Evolutionary conservation across 1,284 basidiomycete species (phyloP), one percentile per base, ranked within the genome.

Genomic region (Boletus putidus): DNA sequence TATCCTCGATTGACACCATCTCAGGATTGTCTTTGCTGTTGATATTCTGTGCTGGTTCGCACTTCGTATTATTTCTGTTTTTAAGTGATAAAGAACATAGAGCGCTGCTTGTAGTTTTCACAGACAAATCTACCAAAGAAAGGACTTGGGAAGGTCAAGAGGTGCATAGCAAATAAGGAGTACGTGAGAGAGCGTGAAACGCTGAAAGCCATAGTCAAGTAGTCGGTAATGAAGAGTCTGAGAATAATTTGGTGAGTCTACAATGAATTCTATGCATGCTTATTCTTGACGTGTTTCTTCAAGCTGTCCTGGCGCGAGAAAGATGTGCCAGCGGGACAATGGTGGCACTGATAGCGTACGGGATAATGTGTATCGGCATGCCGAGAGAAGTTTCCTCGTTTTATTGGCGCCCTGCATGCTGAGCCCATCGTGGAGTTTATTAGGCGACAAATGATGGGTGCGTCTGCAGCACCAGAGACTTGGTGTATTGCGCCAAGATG

Each of bases 261-360:
- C 33, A 6, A 18, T 15, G 35, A 15, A 15, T 9, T 29, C 35
- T 52, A 16, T 23, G 25, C 6, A 45, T 63, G 63, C 16, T 51
- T 21, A 7, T 12, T 25, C 12, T 4, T 48, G 12, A 62, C 20
- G 31, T 65, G 53, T 7, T 11, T 18, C 7, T 20, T 53, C 29
- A 40, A 39, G 42, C 27, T 61, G 36, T 62, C 62, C 36, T 35
- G 11, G 7, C 54, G 53, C 12, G 60, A 57, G 37, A 65, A 65
- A 10, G 40, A 23, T 36, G 45, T 65, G 3, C 16, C 55, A 6
- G 10, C 1, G 12, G 16, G 21, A 33, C 62, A 63, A 33, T 43
- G 8, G 10, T 37, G 33, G 45, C 59, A 63, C 15, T 9, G 6
- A 25, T 39, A 48, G 31, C 63, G 59, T 23, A 46, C 29, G 1